A percentile compares a stretch with the other conserved stretches of the same genome.
These are phyloP conservation scores for Mallotus repandus DNA, from an alignment of 441 rosid species.

Conservation along the genomic window DNA sequence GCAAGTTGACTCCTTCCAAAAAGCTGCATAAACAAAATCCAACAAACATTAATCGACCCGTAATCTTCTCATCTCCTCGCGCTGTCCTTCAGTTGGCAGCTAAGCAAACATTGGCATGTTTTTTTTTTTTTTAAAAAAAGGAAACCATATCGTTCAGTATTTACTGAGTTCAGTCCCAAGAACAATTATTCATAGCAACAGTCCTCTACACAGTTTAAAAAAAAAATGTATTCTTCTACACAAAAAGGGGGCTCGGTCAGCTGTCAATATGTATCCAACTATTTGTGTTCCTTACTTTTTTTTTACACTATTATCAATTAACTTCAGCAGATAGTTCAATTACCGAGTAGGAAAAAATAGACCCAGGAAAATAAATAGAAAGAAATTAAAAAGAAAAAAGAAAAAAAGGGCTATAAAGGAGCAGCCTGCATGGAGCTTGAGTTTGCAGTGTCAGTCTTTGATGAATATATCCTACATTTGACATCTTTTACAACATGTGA, in stretches of 20 bases:
- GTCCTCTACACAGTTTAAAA: not conserved
- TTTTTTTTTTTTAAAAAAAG: no score
- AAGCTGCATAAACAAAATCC: no score
- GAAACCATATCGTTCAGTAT: no score
- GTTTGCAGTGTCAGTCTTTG: conserved; percentile 23
- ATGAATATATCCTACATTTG: conserved; percentile 29
- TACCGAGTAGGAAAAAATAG: not conserved
- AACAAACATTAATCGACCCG: not conserved
- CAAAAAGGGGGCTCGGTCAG: not conserved
- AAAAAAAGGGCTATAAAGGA: conserved; percentile 25
- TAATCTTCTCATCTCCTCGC: not conserved
- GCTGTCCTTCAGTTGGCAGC: no score
- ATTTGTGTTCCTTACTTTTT: not conserved
- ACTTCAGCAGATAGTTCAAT: not conserved
- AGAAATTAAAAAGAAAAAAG: no score
- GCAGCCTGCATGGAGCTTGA: conserved; percentile 35
- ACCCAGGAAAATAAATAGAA: not conserved
- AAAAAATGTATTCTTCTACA: not conserved
- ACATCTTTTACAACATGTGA: conserved; percentile 30
- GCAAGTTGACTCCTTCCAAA: no score
- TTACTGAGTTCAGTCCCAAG: no score
- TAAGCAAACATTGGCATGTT: no score
- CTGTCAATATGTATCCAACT: not conserved
- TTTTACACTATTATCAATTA: not conserved
- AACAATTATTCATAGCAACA: not conserved